A percentile compares a stretch with the other conserved stretches of the same genome.
Conservation (phyloP, 2,329 filamentous ascomycete species). For the Rachicladosporium sp. region DNA sequence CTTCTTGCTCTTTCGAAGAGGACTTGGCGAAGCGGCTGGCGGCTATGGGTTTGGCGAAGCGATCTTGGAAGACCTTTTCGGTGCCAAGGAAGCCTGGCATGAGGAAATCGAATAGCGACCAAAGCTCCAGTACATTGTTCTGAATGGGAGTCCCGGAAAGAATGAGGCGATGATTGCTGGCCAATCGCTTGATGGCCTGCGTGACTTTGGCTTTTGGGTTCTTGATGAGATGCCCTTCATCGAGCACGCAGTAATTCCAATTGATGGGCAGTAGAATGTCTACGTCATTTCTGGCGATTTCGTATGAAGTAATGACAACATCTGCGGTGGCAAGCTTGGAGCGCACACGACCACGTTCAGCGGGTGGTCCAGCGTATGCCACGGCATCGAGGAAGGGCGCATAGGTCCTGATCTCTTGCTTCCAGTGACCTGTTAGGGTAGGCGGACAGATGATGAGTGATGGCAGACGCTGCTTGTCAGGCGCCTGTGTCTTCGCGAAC, state of each 20-base stretch:
- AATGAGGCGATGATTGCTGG: slow-evolving; percentile 89
- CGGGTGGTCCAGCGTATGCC: slow-evolving; percentile 81
- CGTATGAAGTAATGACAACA: slow-evolving; percentile 93
- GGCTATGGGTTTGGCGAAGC: slow-evolving; percentile 89
- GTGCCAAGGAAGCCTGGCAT: slow-evolving; percentile 97
- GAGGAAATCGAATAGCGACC: slow-evolving; percentile 96
- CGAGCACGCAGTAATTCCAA: slow-evolving; percentile 96
- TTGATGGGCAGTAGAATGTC: slow-evolving; percentile 69
- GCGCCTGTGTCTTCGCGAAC: slow-evolving; percentile 66
- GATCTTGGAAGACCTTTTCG: slow-evolving; percentile 92
- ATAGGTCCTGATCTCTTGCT: slow-evolving; percentile 92
- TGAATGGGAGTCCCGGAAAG: slow-evolving; percentile 95
- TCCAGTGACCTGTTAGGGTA: slow-evolving; percentile 94
- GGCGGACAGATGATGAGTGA: slow-evolving; percentile 94
- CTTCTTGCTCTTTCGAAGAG: slow-evolving; percentile 95
- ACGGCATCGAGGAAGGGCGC: slow-evolving; percentile 85
- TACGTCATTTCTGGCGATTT: slow-evolving; percentile 93
- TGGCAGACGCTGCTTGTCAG: slow-evolving; percentile 67
- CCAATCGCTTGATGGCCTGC: slow-evolving; percentile 75
- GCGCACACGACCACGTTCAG: slow-evolving; percentile 62
- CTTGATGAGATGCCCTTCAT: slow-evolving; percentile 97
- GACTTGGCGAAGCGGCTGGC: slow-evolving; percentile 93
- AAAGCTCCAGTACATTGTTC: slow-evolving; percentile 92
- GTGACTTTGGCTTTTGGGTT: slow-evolving; percentile 96
- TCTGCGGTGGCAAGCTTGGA: slow-evolving; percentile 64